phyloP scores from a whole-genome alignment of 768 basidiomycete genomes.

The Candolleomyces aberdarensis region DNA sequence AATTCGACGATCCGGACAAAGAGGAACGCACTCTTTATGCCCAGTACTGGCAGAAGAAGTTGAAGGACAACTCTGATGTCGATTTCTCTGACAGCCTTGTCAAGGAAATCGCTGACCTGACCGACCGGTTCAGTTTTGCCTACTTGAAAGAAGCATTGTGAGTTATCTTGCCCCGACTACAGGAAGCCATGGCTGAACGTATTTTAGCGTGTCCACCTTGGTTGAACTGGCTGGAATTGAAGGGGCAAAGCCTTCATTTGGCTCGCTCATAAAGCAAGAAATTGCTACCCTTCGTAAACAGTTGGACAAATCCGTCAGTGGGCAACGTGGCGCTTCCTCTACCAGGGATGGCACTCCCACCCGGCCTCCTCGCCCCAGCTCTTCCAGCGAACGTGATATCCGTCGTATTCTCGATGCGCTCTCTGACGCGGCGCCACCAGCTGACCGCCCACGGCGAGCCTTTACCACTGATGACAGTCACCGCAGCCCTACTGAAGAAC shows the following conservation, averaged over 20 bases:
- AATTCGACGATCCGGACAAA: slow-evolving; percentile 68
- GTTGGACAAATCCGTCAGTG: slow-evolving; percentile 43
- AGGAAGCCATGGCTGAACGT: neutral
- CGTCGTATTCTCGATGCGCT: slow-evolving; percentile 15
- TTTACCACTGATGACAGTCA: neutral
- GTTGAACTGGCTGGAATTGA: slow-evolving; percentile 57
- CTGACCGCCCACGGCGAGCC: neutral
- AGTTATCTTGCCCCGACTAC: slow-evolving; percentile 23
- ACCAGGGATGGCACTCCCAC: neutral
- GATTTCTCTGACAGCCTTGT: slow-evolving; percentile 66
- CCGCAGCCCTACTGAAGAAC: neutral
- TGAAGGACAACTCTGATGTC: slow-evolving; percentile 57
- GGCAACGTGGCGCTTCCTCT: too few species aligned
- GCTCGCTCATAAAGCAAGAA: slow-evolving; percentile 47
- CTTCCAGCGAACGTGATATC: slow-evolving; percentile 13
- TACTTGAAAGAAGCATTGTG: slow-evolving; percentile 91
- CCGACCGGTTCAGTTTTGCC: slow-evolving; percentile 76
- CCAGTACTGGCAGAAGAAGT: slow-evolving; percentile 80
- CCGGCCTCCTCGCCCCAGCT: slow-evolving; percentile 6
- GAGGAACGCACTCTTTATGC: slow-evolving; percentile 67
- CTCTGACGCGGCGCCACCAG: neutral
- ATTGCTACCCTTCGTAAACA: slow-evolving; percentile 64
- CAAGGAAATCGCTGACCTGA: slow-evolving; percentile 54
- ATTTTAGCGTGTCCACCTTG: slow-evolving; percentile 65
- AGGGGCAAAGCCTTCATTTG: slow-evolving; percentile 51